Base-by-base conservation (phyloP, 2,329 filamentous ascomycete genomes). In the Xylaria sp. region DNA sequence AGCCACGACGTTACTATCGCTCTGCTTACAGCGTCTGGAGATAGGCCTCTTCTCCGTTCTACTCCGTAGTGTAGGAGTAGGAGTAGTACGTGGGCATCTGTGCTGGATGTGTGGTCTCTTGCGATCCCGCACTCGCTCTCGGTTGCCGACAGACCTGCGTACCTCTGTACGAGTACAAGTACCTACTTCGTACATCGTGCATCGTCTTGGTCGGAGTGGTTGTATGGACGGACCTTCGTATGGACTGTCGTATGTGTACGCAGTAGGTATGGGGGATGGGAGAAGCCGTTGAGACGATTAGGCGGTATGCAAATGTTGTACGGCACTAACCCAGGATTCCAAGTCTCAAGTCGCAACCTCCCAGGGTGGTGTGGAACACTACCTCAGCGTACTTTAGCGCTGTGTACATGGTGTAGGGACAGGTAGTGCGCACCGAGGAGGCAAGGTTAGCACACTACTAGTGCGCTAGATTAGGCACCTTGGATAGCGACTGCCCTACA, bases 261-360 rank as follows among this genome's bases (percentile, higher is more conserved):
- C 23, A 30, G 23, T 9, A 42, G 4, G 37, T 10, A 13, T 10
- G 37, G 37, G 42, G 13, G 42, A 46, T 13, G 13, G n/a, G 13
- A 46, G 42, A 46, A 46, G 56, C 42, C 37, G 54, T 54, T 52
- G 59, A 55, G 54, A 58, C 55, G 42, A 46, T 46, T 46, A 46
- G 62, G 59, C 59, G 59, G 61, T 59, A 54, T 59, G 61, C 59
- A 59, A 53, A 50, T 55, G 23, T 30, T 30, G 23, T 30, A 30
- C 23, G 23, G 23, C 23, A 30, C 23, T 30, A 30, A 30, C 23
- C 23, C 23, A 30, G 23, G 23, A 30, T 30, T 30, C 23, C 23
- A 30, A 30, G 23, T 30, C 23, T 30, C 23, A 30, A 30, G 23
- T 30, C 23, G 23, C 23, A 30, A 30, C 23, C 23, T 30, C 23